These are phyloP conservation scores for Podila verticillata DNA, from an alignment of 192 early-diverging fungal genomes.

Conservation along the genomic window DNA sequence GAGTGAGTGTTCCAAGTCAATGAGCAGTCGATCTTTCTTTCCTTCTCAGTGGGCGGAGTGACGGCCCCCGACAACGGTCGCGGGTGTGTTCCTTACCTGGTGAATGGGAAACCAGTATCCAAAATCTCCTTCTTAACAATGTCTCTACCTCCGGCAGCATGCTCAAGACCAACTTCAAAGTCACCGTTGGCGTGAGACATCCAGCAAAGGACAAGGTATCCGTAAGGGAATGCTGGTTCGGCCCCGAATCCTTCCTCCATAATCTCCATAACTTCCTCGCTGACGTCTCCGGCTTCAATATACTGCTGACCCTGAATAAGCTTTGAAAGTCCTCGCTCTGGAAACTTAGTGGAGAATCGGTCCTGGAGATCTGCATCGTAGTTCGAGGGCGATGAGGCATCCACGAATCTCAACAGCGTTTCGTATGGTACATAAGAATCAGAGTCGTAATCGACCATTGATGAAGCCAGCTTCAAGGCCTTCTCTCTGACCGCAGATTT, in stretches of 20 bases:
- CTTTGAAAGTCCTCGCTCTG: constrained; percentile 55
- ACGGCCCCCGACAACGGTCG: no score
- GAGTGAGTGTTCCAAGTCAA: background rate
- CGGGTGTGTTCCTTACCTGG: constrained; percentile 31
- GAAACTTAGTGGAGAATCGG: constrained; percentile 53
- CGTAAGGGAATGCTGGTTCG: constrained; percentile 51
- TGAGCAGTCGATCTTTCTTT: background rate
- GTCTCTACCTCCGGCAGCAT: constrained; percentile 56
- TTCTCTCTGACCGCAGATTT: constrained; percentile 45
- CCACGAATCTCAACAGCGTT: constrained; percentile 56
- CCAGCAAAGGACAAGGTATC: constrained; percentile 60
- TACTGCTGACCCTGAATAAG: constrained; percentile 55
- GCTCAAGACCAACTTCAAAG: constrained; percentile 62
- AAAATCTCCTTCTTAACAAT: constrained; percentile 31
- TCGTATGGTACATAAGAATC: constrained; percentile 55
- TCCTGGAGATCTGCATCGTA: constrained; percentile 57
- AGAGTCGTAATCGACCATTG: constrained; percentile 30
- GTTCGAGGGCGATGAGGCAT: constrained; percentile 48
- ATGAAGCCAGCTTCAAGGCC: constrained; percentile 36
- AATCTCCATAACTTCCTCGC: constrained; percentile 13
- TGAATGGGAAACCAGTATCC: constrained; percentile 37
- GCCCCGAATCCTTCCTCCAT: constrained; percentile 57
- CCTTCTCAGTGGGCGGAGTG: no score
- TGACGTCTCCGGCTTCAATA: constrained; percentile 31
- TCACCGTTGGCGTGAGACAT: constrained; percentile 57